Conservation (phyloP, 2,329 filamentous ascomycete species). For the Pestalotiopsis fici region DNA sequence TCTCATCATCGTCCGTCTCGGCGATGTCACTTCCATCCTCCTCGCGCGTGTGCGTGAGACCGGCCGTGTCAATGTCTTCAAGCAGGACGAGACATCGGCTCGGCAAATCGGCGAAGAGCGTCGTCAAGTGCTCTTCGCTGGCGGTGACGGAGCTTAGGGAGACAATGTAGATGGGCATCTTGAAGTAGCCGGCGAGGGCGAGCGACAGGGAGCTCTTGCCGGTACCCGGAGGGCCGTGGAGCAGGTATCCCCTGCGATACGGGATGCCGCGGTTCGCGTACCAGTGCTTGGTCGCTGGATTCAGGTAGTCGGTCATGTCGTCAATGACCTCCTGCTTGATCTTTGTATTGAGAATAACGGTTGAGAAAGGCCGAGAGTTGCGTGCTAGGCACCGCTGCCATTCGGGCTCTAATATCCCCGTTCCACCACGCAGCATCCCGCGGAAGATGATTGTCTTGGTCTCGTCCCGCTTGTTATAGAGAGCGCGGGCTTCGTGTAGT, state of each 20-base stretch:
- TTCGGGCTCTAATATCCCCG: constrained; percentile 37
- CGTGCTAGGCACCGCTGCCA: constrained; percentile 67
- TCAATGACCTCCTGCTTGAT: constrained; percentile 60
- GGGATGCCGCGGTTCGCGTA: constrained; percentile 84
- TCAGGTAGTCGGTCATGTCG: constrained; percentile 64
- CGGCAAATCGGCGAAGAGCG: constrained; percentile 68
- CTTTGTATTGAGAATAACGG: constrained; percentile 63
- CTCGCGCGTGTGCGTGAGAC: constrained; percentile 63
- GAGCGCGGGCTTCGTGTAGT: constrained; percentile 56
- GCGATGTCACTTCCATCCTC: not conserved
- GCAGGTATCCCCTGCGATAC: constrained; percentile 80
- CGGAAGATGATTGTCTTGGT: constrained; percentile 68
- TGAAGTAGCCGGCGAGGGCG: constrained; percentile 70
- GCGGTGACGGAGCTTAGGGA: constrained; percentile 64
- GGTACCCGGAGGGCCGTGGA: constrained; percentile 79
- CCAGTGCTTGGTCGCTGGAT: constrained; percentile 69
- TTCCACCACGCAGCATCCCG: constrained; percentile 44
- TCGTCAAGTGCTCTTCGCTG: constrained; percentile 65
- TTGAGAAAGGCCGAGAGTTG: constrained; percentile 62
- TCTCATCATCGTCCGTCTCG: constrained; percentile 16
- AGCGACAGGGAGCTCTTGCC: constrained; percentile 76
- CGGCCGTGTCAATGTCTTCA: constrained; percentile 76
- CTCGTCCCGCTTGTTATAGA: constrained; percentile 59
- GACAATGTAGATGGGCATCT: constrained; percentile 72
- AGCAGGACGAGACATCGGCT: constrained; percentile 72